A percentile compares a stretch with the other conserved stretches of the same genome.
phyloP scores from a whole-genome alignment of 2,329 filamentous ascomycete genomes.

The Microdochium paspali region DNA sequence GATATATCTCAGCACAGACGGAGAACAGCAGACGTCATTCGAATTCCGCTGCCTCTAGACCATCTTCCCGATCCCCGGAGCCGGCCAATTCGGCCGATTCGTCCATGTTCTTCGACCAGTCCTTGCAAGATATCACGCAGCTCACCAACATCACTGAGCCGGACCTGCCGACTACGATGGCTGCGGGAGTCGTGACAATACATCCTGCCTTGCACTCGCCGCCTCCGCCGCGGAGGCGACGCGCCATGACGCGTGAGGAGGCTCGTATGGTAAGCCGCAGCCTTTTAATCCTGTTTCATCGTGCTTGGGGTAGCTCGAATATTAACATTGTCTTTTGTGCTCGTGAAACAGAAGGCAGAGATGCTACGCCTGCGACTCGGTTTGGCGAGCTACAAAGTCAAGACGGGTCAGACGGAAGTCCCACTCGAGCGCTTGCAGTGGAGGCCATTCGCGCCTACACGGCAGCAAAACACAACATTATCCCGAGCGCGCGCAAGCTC shows the following conservation, averaged over 20 bases:
- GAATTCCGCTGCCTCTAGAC: conserved; percentile 1
- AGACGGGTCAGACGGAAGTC: conserved; percentile 59
- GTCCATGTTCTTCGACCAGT: conserved; percentile 39
- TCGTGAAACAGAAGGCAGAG: conserved; percentile 44
- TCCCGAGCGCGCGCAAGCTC: not conserved
- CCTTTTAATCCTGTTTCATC: not conserved
- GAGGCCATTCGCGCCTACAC: conserved; percentile 16
- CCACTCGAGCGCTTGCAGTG: conserved; percentile 52
- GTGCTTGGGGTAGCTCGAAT: not conserved
- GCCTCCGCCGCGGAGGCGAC: conserved; percentile 10
- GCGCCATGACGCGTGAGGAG: conserved; percentile 38
- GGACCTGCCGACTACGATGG: conserved; percentile 24
- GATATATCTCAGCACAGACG: not conserved
- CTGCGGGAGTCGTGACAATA: not conserved
- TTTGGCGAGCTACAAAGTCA: conserved; percentile 66
- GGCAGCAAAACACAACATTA: conserved; percentile 8
- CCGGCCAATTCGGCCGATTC: conserved; percentile 27
- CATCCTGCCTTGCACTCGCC: conserved; percentile 4
- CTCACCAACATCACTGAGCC: conserved; percentile 40
- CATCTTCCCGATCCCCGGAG: conserved; percentile 2
- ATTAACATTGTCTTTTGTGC: not conserved
- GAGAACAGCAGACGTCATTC: no score
- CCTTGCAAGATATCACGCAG: conserved; percentile 36
- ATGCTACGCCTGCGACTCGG: conserved; percentile 59
- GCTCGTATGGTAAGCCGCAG: conserved; percentile 34